phyloP scores from a whole-genome alignment of 176 grass and related monocot genomes.

The Neostapfia colusana region DNA sequence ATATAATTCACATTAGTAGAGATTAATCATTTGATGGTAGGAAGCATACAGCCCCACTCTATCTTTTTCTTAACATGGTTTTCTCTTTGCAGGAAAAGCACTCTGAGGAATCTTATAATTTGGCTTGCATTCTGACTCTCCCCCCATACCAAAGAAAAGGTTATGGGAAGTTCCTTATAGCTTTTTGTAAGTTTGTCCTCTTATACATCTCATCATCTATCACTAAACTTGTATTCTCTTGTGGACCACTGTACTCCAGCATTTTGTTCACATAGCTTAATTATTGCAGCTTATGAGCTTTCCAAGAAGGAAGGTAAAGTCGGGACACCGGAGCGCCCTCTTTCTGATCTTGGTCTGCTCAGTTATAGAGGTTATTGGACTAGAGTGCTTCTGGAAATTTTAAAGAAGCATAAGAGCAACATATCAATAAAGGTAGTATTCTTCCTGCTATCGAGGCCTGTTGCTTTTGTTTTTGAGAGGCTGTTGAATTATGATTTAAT shows the following conservation, averaged over 20 bases:
- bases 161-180: slow-evolving; percentile 98
- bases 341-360: slow-evolving; percentile 92
- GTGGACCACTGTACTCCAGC: background rate
- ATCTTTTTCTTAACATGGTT: slow-evolving; percentile 10
- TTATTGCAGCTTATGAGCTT: slow-evolving; percentile 86
- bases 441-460: background rate
- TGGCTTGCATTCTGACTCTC: slow-evolving; percentile 97
- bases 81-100: slow-evolving; percentile 79
- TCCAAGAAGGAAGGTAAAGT: slow-evolving; percentile 99
- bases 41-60: background rate
- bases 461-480: background rate
- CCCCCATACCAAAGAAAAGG: slow-evolving; percentile 99
- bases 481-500: background rate
- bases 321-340: slow-evolving; percentile 89
- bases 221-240: background rate
- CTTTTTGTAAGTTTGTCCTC: slow-evolving; percentile 74
- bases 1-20: slow-evolving; percentile 13
- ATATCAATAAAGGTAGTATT: slow-evolving; percentile 95
- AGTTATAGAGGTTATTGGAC: slow-evolving; percentile 98
- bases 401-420: slow-evolving; percentile 98
- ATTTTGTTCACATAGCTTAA: slow-evolving; percentile 24
- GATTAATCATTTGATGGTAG: slow-evolving; percentile 18
- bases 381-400: slow-evolving; percentile 89
- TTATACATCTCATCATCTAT: slow-evolving; percentile 11
- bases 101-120: slow-evolving; percentile 92